These are phyloP conservation scores for Suhomyces kunorum DNA, from an alignment of 1,139 yeast species.

Conservation along the genomic window DNA sequence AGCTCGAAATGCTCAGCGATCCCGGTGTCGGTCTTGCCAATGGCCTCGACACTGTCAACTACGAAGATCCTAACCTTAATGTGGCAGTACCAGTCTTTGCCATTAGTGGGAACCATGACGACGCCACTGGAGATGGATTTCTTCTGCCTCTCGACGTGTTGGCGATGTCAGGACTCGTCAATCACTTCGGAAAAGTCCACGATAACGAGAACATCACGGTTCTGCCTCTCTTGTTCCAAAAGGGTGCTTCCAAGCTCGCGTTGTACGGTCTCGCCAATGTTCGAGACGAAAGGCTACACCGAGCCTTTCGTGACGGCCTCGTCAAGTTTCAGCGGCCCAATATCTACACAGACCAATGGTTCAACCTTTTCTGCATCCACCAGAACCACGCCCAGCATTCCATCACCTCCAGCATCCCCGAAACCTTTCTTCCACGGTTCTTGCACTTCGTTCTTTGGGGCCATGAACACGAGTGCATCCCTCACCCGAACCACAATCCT, in stretches of 20 bases:
- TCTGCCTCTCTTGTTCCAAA: slow-evolving; percentile 77
- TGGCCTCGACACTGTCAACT: slow-evolving; percentile 71
- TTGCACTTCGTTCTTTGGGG: slow-evolving; percentile 92
- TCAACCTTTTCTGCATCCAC: slow-evolving; percentile 85
- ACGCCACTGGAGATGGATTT: slow-evolving; percentile 85
- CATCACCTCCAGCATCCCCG: slow-evolving; percentile 81
- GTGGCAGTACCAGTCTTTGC: slow-evolving; percentile 92
- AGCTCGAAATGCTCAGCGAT: slow-evolving; percentile 79
- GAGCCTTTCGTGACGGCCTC: slow-evolving; percentile 78
- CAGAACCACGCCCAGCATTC: slow-evolving; percentile 86
- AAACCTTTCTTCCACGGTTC: slow-evolving; percentile 76
- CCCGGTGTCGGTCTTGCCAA: slow-evolving; percentile 61
- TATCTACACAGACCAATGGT: slow-evolving; percentile 65
- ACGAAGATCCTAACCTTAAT: slow-evolving; percentile 87
- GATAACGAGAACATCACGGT: slow-evolving; percentile 75
- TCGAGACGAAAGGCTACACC: slow-evolving; percentile 82
- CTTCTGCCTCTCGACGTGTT: slow-evolving; percentile 88
- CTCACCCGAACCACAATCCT: slow-evolving; percentile 66
- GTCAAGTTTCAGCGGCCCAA: slow-evolving; percentile 79
- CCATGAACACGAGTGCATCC: slow-evolving; percentile 94
- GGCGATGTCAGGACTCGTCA: slow-evolving; percentile 77
- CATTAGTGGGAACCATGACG: slow-evolving; percentile 96
- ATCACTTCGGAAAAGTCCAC: slow-evolving; percentile 84
- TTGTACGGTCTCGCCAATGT: slow-evolving; percentile 87
- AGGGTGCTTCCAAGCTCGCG: slow-evolving; percentile 81